Evolutionary conservation across 495 filamentous ascomycete species (phyloP), one percentile per base, ranked within the genome.

Genomic region (Daldinia concentrica): DNA sequence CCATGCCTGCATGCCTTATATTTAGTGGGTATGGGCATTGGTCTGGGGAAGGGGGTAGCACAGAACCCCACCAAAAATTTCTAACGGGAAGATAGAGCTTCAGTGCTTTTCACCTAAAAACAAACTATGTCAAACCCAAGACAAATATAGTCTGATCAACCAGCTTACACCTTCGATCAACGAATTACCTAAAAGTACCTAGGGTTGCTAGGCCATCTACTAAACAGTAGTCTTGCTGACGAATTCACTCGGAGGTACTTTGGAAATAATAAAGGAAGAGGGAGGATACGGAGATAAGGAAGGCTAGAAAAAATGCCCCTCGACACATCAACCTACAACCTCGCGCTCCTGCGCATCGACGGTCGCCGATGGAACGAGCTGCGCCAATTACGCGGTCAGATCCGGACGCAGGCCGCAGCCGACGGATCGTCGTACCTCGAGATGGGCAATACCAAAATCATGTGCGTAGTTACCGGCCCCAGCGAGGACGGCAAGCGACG

Each of bases 321-420:
- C 79, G 93, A 97, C 80, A 94, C 92, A 24, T 93, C 91, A 12
- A 91, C 91, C 61, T 98, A 97, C 84, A 85, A 87, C 72, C 89
- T 97, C 65, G 91, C 93, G 58, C 89, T 90, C 72, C 90, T 98
- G 67, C 93, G 94, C 77, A 91, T 96, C 72, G 94, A 97, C 79
- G 94, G 95, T 65, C 92, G 95, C 9, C 89, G 95, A 52, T 99
- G 96, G 96, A 99, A 99, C 82, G 95, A 99, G 80, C 89, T 98
- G 45, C 93, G 95, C 29, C 90, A 92, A 32, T 84, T 98, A 50
- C 88, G 91, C 81, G 95, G 91, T 39, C 92, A 96, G 80, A 93
- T 98, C 78, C 91, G 90, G 45, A 97, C 93, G 22, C 95, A 97
- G 80, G 89, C 93, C 27, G 89, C 93, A 62, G 93, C 94, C 32